Base-by-base conservation (phyloP, 257 asterid genomes). In the Scutellaria minor region DNA sequence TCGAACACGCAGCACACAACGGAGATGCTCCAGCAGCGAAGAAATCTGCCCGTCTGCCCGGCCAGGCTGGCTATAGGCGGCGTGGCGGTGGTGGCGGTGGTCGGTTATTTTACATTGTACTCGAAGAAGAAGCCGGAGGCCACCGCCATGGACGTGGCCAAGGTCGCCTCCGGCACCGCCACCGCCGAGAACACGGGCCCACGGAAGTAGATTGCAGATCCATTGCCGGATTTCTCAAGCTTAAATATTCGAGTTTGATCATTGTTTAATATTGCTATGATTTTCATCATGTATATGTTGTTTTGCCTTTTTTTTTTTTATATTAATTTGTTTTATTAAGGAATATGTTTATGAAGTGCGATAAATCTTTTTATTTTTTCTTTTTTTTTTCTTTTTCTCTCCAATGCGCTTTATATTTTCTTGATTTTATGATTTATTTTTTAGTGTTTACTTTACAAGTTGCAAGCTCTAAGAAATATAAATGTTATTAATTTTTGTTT, bases 81-180 rank as follows among this genome's bases (percentile, higher is more conserved):
- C 3, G 73, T 86, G 14, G 96, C 75, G 1, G 66, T 81, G 6
- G 83, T 75, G 9, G 81, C 75, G 37, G 70, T 78, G 3, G 5
- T 94, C 6, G 89, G 82, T 6, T 91, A 88, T 64, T 60, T 91
- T 24, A 86, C 96, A 2, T 61, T 91, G 73, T 91, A 83, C 75
- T 47, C 89, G 9, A 74, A 85, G 62, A 89, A 89, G 81, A 88
- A 88, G 73, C 84, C 93, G 0, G 97, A 91, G 72, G 96, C 90
- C 9, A 79, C 88, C n/a, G 96, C 97, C 40, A 46, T 83, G 27
- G 98, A 94, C 39, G 97, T 91, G 1, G 98, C 96, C 4, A 88
- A 68, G 78, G 97, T 93, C 9, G 78, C 78, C 24, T 72, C 83
- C 2, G 88, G 88, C 66, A 81, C 87, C 37, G 87, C 85, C 50